Base-by-base conservation (phyloP, 805 yeast genomes). In the Pichia phayaonensis region DNA sequence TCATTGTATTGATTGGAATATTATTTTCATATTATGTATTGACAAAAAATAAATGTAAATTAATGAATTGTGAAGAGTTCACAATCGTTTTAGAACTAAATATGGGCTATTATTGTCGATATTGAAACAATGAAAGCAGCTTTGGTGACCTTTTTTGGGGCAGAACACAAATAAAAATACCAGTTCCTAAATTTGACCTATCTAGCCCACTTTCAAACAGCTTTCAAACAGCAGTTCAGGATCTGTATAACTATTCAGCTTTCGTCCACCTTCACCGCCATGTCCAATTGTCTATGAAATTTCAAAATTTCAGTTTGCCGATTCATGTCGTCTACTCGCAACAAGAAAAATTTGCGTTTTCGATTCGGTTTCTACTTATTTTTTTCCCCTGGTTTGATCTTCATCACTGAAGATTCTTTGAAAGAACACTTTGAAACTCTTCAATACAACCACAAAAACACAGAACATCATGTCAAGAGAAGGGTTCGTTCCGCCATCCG, bases 401-500 rank as follows among this genome's bases (percentile, higher is more conserved):
- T 11, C 12, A 10, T 13, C 11, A 10, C 29, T 26, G 8, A 5
- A 26, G 29, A 6, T 3, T 26, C 3, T 26, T 13, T 26, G 29
- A 7, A 24, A 24, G 2, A 26, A 11, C 29, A 26, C 12, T 10
- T 7, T 26, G 11, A 26, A 16, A 27, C 23, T n/a, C 27, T 16
- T 8, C 16, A 12, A 40, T 23, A 8, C 41, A 21, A 10, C 8
- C 24, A 24, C 3, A 15, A 20, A 36, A 2, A 29, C 7, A 29
- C 3, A 11, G 5, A 12, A 26, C 39, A 22, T 18, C 29, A 50
- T 57, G 60, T 57, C 60, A 4, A 87, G 90, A 79, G 96, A 87
- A 81, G 95, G 95, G 56, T 87, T 87, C 68, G 82, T 83, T 55
- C 87, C 89, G 56, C 94, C 95, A 59, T 74, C 86, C 45, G 83